Evolutionary conservation across 2,329 filamentous ascomycete species (phyloP), one percentile per base, ranked within the genome.

Genomic region (Tetracladium maxilliforme): DNA sequence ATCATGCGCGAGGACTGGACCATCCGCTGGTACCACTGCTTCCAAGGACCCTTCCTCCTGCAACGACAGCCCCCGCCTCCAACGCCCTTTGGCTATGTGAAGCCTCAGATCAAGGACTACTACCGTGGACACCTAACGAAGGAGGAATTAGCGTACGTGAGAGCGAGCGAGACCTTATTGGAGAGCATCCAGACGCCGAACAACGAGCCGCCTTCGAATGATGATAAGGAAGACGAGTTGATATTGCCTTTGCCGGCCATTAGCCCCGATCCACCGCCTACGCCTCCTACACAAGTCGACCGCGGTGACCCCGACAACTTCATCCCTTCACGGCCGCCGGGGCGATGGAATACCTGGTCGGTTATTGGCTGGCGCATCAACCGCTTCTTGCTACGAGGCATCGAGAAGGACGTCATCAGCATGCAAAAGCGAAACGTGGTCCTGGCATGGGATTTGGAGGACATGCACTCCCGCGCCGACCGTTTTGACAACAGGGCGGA

Each of bases 401-500:
- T 57, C 10, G 50, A 55, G 25, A 38, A 51, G 24, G 56, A 59
- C 24, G 44, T 58, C 24, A 43, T 58, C 28, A 43, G 39, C 20
- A 39, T 38, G 24, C 52, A 53, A 33, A 47, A 33, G 27, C 47
- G 50, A 35, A 45, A 51, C 30, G 54, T 55, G 21, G 48, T 61
- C 15, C 52, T 72, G 1, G 54, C 57, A 1, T 59, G 58, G 2
- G 56, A 70, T 29, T 43, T 71, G 3, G 56, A 62, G 16, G 59
- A 59, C 28, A 56, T 68, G 28, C 64, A 74, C 40, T 64, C 64
- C 10, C 57, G 54, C 15, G 68, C 64, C 3, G 47, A 56, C 15
- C 68, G 72, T 41, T 76, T 64, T 45, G 60, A 71, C 38, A 75
- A 76, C 47, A 60, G 63, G 33, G 55, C 62, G 34, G 70, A 75